These are phyloP conservation scores for Lecanoromycetidae sp. DNA, from an alignment of 2,329 filamentous ascomycete genomes.

Conservation along the genomic window DNA sequence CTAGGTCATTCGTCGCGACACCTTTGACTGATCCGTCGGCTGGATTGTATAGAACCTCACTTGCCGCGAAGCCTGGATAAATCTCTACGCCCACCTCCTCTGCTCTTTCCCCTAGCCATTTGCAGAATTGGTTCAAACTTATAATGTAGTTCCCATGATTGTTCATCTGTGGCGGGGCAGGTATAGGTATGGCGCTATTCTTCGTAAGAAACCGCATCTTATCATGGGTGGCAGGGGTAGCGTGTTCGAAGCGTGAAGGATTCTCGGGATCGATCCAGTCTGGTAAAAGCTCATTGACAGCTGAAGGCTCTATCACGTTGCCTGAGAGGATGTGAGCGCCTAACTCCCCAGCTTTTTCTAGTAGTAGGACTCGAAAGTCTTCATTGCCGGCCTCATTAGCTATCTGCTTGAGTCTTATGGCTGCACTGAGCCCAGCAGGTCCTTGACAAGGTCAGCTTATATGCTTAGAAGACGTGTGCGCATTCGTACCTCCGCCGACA, in stretches of 20 bases:
- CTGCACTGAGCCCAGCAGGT: constrained; percentile 84
- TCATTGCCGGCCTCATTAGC: constrained; percentile 92
- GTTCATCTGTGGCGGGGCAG: constrained; percentile 90
- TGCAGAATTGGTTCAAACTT: constrained; percentile 85
- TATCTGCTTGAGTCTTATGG: constrained; percentile 88
- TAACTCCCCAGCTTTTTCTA: constrained; percentile 92
- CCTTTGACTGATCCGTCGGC: constrained; percentile 76
- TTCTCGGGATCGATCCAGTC: constrained; percentile 89
- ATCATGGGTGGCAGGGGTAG: constrained; percentile 71
- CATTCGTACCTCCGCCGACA: constrained; percentile 61
- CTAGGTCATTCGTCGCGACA: constrained; percentile 91
- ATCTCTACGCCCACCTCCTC: constrained; percentile 93
- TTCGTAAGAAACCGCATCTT: constrained; percentile 92
- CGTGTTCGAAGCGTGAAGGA: constrained; percentile 72
- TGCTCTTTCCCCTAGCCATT: constrained; percentile 92
- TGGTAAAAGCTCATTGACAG: constrained; percentile 79
- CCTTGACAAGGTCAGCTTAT: constrained; percentile 33
- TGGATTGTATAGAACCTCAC: constrained; percentile 73
- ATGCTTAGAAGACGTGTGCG: background rate
- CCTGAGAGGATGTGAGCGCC: constrained; percentile 93
- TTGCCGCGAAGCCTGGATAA: constrained; percentile 89
- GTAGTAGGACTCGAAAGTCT: constrained; percentile 79
- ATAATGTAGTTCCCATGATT: constrained; percentile 98
- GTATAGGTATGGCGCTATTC: constrained; percentile 63
- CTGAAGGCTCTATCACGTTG: constrained; percentile 82